These are phyloP conservation scores for Fusarium humuli DNA, from an alignment of 2,329 filamentous ascomycete species.

Conservation along the genomic window DNA sequence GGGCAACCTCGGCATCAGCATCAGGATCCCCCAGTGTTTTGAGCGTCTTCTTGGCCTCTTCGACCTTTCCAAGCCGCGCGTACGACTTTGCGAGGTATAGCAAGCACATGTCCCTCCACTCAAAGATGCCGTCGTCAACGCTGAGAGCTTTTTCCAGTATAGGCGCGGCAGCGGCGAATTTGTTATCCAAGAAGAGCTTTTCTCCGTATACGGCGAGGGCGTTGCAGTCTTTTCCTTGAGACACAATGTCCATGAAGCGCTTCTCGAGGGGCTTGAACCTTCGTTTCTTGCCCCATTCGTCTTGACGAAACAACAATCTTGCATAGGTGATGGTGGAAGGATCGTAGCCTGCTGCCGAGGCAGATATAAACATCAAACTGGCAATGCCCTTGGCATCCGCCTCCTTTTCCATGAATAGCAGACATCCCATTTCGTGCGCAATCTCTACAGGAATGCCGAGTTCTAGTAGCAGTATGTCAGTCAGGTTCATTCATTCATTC, in stretches of 20 bases:
- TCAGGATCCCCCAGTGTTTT: conserved; percentile 41
- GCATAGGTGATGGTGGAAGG: conserved; percentile 49
- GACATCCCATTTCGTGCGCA: conserved; percentile 48
- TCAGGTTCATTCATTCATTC: conserved; percentile 1
- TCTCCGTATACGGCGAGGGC: conserved; percentile 53
- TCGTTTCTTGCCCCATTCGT: conserved; percentile 37
- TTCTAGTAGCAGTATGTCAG: conserved; percentile 31
- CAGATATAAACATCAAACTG: conserved; percentile 47
- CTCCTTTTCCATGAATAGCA: conserved; percentile 39
- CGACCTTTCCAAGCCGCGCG: conserved; percentile 33
- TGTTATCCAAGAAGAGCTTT: conserved; percentile 42
- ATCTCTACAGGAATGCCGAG: conserved; percentile 31
- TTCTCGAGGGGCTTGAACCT: conserved; percentile 37
- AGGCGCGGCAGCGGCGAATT: conserved; percentile 39
- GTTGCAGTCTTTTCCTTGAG: conserved; percentile 49
- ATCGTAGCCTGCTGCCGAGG: conserved; percentile 48
- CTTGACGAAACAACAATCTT: conserved; percentile 37
- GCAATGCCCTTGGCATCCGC: neutral
- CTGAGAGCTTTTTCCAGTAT: conserved; percentile 45
- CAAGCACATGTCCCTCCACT: conserved; percentile 46
- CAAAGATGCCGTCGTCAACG: conserved; percentile 35
- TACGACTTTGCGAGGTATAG: conserved; percentile 45
- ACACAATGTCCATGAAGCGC: conserved; percentile 50
- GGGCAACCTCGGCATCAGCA: conserved; percentile 46
- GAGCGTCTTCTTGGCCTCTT: conserved; percentile 44